A percentile compares a stretch with the other conserved stretches of the same genome.
These are phyloP conservation scores for Phytophthora quininea DNA, from an alignment of 352 stramenopile species.

Conservation along the genomic window DNA sequence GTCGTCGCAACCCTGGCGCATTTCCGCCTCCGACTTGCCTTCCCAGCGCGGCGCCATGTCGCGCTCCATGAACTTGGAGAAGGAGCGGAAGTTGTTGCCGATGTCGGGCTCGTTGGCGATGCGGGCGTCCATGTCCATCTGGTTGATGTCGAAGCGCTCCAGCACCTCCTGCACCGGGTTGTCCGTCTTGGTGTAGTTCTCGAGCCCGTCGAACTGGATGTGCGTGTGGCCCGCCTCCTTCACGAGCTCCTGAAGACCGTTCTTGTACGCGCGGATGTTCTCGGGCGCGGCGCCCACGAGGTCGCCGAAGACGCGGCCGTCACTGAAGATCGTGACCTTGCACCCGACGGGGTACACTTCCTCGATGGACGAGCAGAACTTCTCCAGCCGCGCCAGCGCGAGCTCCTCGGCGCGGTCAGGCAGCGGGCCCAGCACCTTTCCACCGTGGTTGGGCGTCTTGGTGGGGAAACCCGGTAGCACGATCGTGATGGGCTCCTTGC, in stretches of 20 bases:
- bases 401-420: slow-evolving; percentile 22
- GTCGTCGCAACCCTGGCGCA: slow-evolving; percentile 18
- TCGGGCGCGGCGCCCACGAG: slow-evolving; percentile 17
- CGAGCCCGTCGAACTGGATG: slow-evolving; percentile 25
- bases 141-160: slow-evolving; percentile 18
- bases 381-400: slow-evolving; percentile 19
- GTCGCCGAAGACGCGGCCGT: slow-evolving; percentile 24
- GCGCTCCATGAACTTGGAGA: slow-evolving; percentile 27
- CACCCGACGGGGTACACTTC: slow-evolving; percentile 18
- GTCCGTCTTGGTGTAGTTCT: slow-evolving; percentile 29
- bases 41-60: slow-evolving; percentile 18
- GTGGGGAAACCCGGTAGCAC: slow-evolving; percentile 24
- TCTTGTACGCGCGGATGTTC: slow-evolving; percentile 16
- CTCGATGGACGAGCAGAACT: slow-evolving; percentile 24
- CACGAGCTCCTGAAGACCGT: slow-evolving; percentile 18
- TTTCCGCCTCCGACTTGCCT: slow-evolving; percentile 17
- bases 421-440: slow-evolving; percentile 23
- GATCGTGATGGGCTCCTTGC: slow-evolving; percentile 18
- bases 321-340: slow-evolving; percentile 27
- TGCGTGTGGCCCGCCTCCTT: slow-evolving; percentile 21
- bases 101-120: slow-evolving; percentile 22
- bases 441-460: slow-evolving; percentile 25
- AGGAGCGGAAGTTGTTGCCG: slow-evolving; percentile 25
- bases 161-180: slow-evolving; percentile 23
- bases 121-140: slow-evolving; percentile 23